Percentiles rank a stretch among this genome's conserved stretches.
Conservation (phyloP, 169 alveolate species). For the Sarcocystis neurona region DNA sequence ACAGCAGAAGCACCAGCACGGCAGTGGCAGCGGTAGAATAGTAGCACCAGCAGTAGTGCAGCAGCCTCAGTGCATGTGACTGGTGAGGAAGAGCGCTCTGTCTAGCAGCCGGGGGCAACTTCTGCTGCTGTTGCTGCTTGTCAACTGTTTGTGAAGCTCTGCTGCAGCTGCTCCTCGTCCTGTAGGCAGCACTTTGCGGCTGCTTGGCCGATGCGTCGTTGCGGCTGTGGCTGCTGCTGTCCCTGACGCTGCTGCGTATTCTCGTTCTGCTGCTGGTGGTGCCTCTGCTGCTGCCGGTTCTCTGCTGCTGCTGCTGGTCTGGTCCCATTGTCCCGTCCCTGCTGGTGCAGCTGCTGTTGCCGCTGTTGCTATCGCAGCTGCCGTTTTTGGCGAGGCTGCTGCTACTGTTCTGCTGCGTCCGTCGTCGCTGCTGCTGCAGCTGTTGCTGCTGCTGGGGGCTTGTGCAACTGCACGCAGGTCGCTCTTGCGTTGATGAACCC, state of each 20-base stretch:
- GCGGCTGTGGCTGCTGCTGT: conserved; percentile 26
- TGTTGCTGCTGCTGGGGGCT: too few species aligned
- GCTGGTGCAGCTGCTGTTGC: too few species aligned
- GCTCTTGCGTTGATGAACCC: too few species aligned
- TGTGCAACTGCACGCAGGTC: too few species aligned
- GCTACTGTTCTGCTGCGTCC: too few species aligned
- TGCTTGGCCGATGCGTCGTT: not conserved
- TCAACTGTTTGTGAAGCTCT: not conserved
- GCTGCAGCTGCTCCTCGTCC: conserved; percentile 17
- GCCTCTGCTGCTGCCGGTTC: too few species aligned
- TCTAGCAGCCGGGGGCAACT: not conserved
- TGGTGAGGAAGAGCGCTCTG: not conserved
- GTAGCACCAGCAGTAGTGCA: conserved; percentile 3
- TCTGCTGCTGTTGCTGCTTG: not conserved
- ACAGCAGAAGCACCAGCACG: too few species aligned
- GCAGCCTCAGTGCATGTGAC: not conserved
- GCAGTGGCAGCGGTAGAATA: not conserved
- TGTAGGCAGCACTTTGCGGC: conserved; percentile 13
- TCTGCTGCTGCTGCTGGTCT: too few species aligned
- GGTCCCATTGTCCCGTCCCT: too few species aligned
- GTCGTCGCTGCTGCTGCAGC: too few species aligned
- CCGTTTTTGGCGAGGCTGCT: too few species aligned
- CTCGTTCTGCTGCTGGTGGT: not conserved
- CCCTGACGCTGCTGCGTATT: not conserved
- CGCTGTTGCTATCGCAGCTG: too few species aligned